Evolutionary conservation across 2,329 filamentous ascomycete species (phyloP).

Genomic region (Penicillium sp.): DNA sequence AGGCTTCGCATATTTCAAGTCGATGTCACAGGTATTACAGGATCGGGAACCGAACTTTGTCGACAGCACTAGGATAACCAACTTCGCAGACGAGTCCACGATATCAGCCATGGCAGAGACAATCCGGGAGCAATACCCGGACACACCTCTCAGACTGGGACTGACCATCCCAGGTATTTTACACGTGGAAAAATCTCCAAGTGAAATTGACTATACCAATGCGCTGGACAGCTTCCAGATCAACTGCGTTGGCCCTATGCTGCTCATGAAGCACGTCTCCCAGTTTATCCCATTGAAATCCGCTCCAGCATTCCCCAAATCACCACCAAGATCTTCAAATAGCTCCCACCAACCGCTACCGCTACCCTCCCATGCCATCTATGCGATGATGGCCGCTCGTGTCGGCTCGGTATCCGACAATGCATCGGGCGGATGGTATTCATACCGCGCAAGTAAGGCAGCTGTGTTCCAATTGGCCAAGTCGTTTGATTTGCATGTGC

Average conservation of each 20-base stretch:
- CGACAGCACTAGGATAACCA: background rate
- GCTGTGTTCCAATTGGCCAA: conserved; percentile 68
- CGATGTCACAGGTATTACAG: conserved; percentile 53
- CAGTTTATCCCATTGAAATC: conserved; percentile 63
- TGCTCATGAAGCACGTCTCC: conserved; percentile 73
- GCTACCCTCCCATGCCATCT: conserved; percentile 57
- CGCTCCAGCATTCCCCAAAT: conserved; percentile 36
- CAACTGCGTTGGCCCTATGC: conserved; percentile 69
- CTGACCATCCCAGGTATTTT: conserved; percentile 69
- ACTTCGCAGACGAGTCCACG: conserved; percentile 55
- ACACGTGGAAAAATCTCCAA: conserved; percentile 66
- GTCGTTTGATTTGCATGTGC: conserved; percentile 66
- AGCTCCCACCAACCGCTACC: conserved; percentile 17
- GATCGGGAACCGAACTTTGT: background rate
- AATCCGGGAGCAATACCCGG: conserved; percentile 54
- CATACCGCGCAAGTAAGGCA: conserved; percentile 72
- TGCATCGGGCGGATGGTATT: conserved; percentile 72
- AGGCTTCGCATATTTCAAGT: conserved; percentile 52
- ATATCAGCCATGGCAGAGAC: conserved; percentile 55
- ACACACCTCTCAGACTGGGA: conserved; percentile 61
- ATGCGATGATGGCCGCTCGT: conserved; percentile 72
- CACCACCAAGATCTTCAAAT: conserved; percentile 9
- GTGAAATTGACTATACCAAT: conserved; percentile 58
- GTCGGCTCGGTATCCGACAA: conserved; percentile 74
- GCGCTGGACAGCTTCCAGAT: conserved; percentile 68